Evolutionary conservation across 257 asterid species (phyloP).

Genomic region (Nemophila menziesii): DNA sequence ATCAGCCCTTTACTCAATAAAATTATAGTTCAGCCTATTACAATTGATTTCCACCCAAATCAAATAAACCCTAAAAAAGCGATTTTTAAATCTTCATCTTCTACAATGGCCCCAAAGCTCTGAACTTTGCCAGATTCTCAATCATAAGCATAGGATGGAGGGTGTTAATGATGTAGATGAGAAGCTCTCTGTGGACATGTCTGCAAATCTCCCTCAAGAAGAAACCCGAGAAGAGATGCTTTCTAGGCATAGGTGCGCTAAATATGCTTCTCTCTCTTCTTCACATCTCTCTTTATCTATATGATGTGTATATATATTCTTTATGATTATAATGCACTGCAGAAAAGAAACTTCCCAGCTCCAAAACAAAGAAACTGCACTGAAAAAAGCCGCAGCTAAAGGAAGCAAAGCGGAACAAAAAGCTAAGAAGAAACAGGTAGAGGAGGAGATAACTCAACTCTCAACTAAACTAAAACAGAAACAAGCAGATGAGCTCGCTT

Average conservation of each 20-base stretch:
- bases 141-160: too few species aligned
- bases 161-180: conserved; percentile 31
- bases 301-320: too few species aligned
- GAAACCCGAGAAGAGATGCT: conserved; percentile 61
- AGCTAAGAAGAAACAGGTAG: conserved; percentile 95
- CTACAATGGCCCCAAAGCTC: too few species aligned
- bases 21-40: too few species aligned
- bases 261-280: background rate
- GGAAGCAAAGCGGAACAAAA: conserved; percentile 99
- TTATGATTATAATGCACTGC: conserved; percentile 10
- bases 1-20: too few species aligned
- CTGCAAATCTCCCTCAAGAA: conserved; percentile 23
- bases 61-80: too few species aligned
- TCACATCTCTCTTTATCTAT: background rate
- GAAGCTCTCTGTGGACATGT: conserved; percentile 20
- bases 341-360: conserved; percentile 77
- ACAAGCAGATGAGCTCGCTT: conserved; percentile 66
- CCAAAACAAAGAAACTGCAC: conserved; percentile 67
- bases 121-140: too few species aligned
- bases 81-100: too few species aligned
- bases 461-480: conserved; percentile 56
- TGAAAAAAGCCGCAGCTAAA: conserved; percentile 90
- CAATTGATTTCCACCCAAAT: too few species aligned
- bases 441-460: conserved; percentile 63
- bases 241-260: conserved; percentile 40